Percentiles rank a stretch among this genome's conserved stretches.
Evolutionary conservation across 1,284 basidiomycete species (phyloP).

Genomic region (Rhodotorula sp.): DNA sequence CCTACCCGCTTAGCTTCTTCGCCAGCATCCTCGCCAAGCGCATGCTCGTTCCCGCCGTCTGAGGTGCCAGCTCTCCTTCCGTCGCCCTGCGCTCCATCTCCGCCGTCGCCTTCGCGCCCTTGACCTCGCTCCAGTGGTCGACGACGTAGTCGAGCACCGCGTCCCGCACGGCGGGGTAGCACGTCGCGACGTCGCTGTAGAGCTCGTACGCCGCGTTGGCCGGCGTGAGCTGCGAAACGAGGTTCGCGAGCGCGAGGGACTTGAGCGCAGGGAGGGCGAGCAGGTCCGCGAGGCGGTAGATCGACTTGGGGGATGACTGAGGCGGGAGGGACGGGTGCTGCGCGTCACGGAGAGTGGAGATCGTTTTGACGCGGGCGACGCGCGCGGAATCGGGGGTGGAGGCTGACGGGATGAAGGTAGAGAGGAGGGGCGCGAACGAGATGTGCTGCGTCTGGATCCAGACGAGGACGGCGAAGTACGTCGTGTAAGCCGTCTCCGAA

Average conservation of each 20-base stretch:
- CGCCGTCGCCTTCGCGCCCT: neutral
- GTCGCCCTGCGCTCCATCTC: neutral
- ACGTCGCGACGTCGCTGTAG: slow-evolving; percentile 8
- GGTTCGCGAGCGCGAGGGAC: neutral
- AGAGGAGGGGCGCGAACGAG: slow-evolving; percentile 8
- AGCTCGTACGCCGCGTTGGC: slow-evolving; percentile 15
- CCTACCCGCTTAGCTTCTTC: neutral
- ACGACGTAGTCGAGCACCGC: neutral
- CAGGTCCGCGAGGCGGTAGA: slow-evolving; percentile 25
- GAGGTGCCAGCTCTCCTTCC: neutral
- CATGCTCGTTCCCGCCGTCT: slow-evolving; percentile 1
- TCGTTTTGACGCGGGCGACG: too few relatives aligned
- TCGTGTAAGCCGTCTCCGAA: neutral
- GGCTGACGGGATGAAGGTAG: too few relatives aligned
- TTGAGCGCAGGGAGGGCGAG: neutral
- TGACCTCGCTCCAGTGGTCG: slow-evolving; percentile 6
- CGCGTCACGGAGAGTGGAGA: too few relatives aligned
- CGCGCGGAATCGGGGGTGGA: too few relatives aligned
- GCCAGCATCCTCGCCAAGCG: neutral
- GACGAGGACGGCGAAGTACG: slow-evolving; percentile 2
- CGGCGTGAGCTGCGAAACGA: neutral
- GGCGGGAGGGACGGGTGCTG: neutral
- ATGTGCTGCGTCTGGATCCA: slow-evolving; percentile 1
- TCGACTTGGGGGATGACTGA: slow-evolving; percentile 15
- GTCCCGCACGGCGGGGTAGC: too few relatives aligned